A percentile compares a stretch with the other conserved stretches of the same genome.
phyloP scores from a whole-genome alignment of 495 filamentous ascomycete genomes.

The Penicillium longicatenatum region DNA sequence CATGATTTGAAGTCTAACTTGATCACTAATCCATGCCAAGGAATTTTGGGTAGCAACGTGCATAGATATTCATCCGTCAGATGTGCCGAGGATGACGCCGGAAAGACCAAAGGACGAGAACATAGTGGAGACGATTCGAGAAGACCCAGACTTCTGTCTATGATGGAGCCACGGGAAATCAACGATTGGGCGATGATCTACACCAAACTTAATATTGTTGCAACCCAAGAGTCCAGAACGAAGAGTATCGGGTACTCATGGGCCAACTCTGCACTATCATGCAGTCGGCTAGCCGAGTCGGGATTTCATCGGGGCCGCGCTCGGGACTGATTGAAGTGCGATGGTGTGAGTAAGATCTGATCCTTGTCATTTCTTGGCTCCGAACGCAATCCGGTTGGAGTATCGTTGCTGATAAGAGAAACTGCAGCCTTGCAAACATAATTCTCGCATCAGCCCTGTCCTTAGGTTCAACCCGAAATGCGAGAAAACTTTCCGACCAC shows the following conservation, averaged over 20 bases:
- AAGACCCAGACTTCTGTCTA: neutral
- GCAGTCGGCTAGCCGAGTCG: conserved; percentile 27
- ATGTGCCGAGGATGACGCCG: neutral
- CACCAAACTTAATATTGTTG: neutral
- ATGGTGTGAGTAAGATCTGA: neutral
- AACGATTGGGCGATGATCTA: neutral
- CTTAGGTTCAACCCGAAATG: conserved; percentile 1
- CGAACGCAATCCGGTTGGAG: no score
- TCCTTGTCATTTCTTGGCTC: neutral
- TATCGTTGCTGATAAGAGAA: neutral
- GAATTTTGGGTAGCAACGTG: neutral
- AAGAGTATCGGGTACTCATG: neutral
- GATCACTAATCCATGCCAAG: neutral
- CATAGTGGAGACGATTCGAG: neutral
- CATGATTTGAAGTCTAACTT: neutral
- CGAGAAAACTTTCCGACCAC: neutral
- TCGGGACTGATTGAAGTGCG: neutral
- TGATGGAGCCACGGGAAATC: neutral
- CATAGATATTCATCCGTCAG: neutral
- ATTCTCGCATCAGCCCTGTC: neutral
- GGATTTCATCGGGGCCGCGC: conserved; percentile 12
- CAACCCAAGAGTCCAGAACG: neutral
- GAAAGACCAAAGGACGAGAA: neutral
- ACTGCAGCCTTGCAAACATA: neutral
- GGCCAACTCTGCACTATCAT: neutral